A percentile compares a stretch with the other conserved stretches of the same genome.
Evolutionary conservation across 257 asterid genomes (phyloP).

Genomic region (Avicennia marina): DNA sequence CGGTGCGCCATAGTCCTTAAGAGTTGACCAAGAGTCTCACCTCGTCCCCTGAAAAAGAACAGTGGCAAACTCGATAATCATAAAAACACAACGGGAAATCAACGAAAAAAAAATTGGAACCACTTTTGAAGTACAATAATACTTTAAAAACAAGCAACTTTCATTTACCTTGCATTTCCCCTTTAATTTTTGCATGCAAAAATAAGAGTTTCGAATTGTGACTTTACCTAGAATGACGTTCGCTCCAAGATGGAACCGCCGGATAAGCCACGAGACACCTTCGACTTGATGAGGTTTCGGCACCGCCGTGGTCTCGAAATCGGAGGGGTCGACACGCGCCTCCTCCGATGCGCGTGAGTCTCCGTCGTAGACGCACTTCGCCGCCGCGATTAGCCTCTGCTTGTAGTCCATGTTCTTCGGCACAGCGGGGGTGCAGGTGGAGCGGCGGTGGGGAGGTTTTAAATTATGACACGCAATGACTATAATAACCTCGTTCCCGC

Average conservation of each 20-base stretch:
- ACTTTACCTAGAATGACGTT: conserved; percentile 79
- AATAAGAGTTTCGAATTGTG: background rate
- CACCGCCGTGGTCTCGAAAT: conserved; percentile 51
- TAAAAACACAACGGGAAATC: background rate
- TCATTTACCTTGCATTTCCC: too few species aligned
- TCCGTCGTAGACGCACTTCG: conserved; percentile 57
- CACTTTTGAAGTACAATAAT: too few species aligned
- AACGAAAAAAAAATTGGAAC: background rate
- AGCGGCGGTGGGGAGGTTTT: conserved; percentile 16
- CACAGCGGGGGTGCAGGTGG: background rate
- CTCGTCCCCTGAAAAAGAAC: conserved; percentile 82
- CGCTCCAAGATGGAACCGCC: conserved; percentile 72
- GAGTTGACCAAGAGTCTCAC: conserved; percentile 34
- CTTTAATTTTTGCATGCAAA: background rate
- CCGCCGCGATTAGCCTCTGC: conserved; percentile 67
- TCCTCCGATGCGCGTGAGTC: conserved; percentile 35
- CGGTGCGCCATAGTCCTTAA: too few species aligned
- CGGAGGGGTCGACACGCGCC: conserved; percentile 25
- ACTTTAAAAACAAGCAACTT: background rate
- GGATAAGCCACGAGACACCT: conserved; percentile 87
- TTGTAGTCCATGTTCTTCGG: conserved; percentile 58
- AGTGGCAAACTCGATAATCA: background rate
- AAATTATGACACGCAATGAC: background rate
- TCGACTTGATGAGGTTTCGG: conserved; percentile 86
- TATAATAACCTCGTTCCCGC: conserved; percentile 7